Evolutionary conservation across 2,329 filamentous ascomycete species (phyloP).

Genomic region (Tolypocladium endophyticum): DNA sequence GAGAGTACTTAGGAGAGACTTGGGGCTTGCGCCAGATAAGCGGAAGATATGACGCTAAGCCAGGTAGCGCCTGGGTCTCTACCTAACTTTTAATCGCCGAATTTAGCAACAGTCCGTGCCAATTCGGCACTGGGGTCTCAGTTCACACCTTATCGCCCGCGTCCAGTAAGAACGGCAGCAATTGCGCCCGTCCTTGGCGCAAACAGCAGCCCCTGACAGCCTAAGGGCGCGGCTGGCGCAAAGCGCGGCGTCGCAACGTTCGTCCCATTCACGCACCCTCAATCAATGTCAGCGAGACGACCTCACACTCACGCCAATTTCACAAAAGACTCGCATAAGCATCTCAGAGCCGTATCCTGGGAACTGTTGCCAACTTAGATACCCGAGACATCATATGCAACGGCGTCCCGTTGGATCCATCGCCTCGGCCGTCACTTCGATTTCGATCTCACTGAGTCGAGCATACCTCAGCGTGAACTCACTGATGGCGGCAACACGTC

Average conservation of each 20-base stretch:
- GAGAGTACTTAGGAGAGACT: neutral
- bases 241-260: neutral
- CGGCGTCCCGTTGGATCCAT: neutral
- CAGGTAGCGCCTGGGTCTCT: neutral
- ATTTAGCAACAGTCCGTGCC: neutral
- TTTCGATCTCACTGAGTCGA: neutral
- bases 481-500: slow-evolving; percentile 22
- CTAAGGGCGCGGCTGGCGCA: neutral
- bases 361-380: neutral
- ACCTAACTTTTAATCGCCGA: neutral
- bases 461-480: neutral
- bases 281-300: neutral
- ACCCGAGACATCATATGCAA: neutral
- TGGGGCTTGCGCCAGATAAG: no score
- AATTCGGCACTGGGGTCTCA: neutral
- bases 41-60: no score
- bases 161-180: neutral
- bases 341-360: neutral
- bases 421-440: neutral
- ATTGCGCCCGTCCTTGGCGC: neutral
- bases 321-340: neutral
- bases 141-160: neutral
- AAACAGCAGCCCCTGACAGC: neutral
- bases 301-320: neutral
- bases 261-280: neutral